Percentiles rank a stretch among this genome's conserved stretches.
Evolutionary conservation across 192 early-diverging fungal species (phyloP).

Genomic region (Entomortierella beljakovae): DNA sequence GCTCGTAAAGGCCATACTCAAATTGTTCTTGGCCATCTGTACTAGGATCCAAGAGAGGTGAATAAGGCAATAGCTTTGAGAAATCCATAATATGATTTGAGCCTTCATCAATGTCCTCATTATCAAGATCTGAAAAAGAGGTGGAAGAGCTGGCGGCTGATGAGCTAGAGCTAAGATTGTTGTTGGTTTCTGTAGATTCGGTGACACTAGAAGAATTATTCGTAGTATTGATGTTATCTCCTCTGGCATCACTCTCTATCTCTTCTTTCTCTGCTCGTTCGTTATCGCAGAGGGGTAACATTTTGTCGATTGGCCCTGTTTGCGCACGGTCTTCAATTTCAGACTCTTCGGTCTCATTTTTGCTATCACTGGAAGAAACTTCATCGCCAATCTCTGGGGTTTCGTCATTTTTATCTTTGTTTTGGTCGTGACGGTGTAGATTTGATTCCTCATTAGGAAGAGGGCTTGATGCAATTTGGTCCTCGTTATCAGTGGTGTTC

Average conservation of each 20-base stretch:
- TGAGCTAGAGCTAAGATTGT: background rate
- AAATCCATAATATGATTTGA: background rate
- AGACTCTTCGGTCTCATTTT: background rate
- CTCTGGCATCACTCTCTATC: background rate
- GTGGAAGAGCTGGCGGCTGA: background rate
- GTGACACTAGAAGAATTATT: background rate
- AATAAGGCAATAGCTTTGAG: conserved; percentile 31
- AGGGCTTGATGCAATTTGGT: background rate
- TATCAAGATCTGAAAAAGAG: too few species aligned
- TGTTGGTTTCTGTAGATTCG: background rate
- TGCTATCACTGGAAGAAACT: too few species aligned
- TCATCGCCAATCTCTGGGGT: background rate
- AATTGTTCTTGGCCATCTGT: conserved; percentile 51
- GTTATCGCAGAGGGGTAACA: background rate
- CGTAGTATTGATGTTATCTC: background rate
- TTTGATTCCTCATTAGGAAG: too few species aligned
- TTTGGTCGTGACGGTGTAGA: conserved; percentile 3
- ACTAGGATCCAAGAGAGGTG: conserved; percentile 34
- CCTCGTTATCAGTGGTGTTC: background rate
- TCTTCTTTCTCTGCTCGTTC: conserved; percentile 30
- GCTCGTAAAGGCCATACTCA: conserved; percentile 48
- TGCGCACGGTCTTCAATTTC: conserved; percentile 27
- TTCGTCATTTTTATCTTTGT: conserved; percentile 24
- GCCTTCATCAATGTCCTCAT: conserved; percentile 4
- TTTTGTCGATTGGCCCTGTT: background rate